Evolutionary conservation across 495 filamentous ascomycete species (phyloP).

Genomic region (Gamarada debralockiae): DNA sequence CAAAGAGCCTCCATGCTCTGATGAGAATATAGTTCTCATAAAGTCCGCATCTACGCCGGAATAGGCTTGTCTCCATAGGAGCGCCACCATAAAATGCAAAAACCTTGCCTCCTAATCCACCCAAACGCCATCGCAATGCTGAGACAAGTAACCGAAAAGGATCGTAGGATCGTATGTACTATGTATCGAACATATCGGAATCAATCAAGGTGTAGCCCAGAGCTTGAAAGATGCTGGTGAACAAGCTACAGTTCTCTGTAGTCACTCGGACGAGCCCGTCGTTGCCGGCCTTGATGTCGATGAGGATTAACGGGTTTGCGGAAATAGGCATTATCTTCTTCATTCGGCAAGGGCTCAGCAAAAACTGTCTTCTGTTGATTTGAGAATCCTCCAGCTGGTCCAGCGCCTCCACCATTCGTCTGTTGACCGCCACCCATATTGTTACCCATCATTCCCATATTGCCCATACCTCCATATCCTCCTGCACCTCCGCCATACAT

Average conservation of each 20-base stretch:
- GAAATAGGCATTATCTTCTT: slow-evolving; percentile 91
- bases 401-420: slow-evolving; percentile 26
- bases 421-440: slow-evolving; percentile 21
- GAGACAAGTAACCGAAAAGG: neutral
- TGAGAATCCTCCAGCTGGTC: slow-evolving; percentile 44
- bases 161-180: neutral
- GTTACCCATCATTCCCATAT: slow-evolving; percentile 22
- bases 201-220: too few species aligned
- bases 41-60: neutral
- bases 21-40: too few species aligned
- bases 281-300: slow-evolving; percentile 75
- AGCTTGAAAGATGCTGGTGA: too few species aligned
- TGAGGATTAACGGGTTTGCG: slow-evolving; percentile 95
- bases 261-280: slow-evolving; percentile 78
- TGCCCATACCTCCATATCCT: slow-evolving; percentile 26
- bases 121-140: slow-evolving; percentile 9
- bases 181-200: neutral
- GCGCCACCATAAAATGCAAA: neutral
- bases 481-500: slow-evolving; percentile 15
- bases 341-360: slow-evolving; percentile 56
- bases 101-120: neutral
- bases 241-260: slow-evolving; percentile 69
- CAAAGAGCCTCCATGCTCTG: too few species aligned
- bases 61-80: too few species aligned
- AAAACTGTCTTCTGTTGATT: slow-evolving; percentile 72